These are phyloP conservation scores for Cucurbita maxima DNA, from an alignment of 306 rosid species.

Conservation along the genomic window DNA sequence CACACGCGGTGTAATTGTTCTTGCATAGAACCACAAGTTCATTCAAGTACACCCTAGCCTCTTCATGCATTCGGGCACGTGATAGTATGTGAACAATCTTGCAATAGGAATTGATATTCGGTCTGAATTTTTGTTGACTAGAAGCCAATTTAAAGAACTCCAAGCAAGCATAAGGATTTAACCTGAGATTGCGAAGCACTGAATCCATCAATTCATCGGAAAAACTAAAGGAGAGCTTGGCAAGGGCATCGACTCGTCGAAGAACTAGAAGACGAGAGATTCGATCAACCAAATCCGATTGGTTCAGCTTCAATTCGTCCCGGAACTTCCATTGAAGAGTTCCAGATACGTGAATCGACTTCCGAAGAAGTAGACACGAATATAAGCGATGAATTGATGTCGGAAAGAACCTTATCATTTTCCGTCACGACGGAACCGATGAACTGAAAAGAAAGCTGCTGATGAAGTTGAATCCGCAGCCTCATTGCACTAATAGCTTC, in stretches of 20 bases:
- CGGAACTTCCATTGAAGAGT: constrained; percentile 48
- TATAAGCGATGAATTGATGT: constrained; percentile 5
- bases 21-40: constrained; percentile 30
- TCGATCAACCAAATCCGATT: constrained; percentile 31
- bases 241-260: constrained; percentile 37
- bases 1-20: constrained; percentile 21
- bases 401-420: constrained; percentile 16
- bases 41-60: constrained; percentile 30
- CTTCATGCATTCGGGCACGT: constrained; percentile 43
- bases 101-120: constrained; percentile 39
- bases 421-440: background rate
- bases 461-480: constrained; percentile 1
- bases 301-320: constrained; percentile 36
- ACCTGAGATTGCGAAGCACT: constrained; percentile 53
- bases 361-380: constrained; percentile 4
- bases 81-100: constrained; percentile 54
- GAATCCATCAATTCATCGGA: constrained; percentile 55
- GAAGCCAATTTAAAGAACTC: constrained; percentile 43
- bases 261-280: constrained; percentile 61
- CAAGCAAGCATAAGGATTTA: constrained; percentile 45
- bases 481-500: background rate
- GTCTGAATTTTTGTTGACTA: constrained; percentile 41
- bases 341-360: constrained; percentile 26
- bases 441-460: background rate
- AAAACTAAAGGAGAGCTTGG: constrained; percentile 29